Conservation (phyloP, 2,329 filamentous ascomycete genomes). For the Shiraia sp. region DNA sequence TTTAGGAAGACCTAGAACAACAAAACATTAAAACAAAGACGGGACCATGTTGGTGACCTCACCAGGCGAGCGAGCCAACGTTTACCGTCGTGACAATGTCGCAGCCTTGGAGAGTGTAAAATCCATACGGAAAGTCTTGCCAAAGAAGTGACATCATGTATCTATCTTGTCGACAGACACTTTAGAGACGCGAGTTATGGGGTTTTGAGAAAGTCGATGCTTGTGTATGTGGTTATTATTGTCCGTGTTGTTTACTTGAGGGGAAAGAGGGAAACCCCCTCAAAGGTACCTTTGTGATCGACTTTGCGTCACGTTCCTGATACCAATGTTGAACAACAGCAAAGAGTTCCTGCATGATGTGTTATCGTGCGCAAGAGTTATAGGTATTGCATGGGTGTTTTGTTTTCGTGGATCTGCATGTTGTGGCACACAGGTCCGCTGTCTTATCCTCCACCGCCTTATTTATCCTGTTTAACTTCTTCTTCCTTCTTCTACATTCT, state of each 20-base stretch:
- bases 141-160: background rate
- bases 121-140: background rate
- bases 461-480: too few relatives aligned
- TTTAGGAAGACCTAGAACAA: constrained; percentile 29
- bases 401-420: background rate
- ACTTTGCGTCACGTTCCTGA: constrained; percentile 3
- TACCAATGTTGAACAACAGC: constrained; percentile 6
- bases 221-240: background rate
- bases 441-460: too few relatives aligned
- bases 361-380: constrained; percentile 1
- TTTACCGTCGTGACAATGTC: constrained; percentile 2
- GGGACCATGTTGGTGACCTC: constrained; percentile 2
- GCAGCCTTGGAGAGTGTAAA: constrained; percentile 1
- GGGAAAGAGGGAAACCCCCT: too few relatives aligned
- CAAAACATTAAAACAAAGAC: constrained; percentile 6
- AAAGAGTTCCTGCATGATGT: constrained; percentile 2
- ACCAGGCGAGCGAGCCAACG: background rate
- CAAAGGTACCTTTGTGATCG: background rate
- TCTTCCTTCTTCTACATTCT: too few relatives aligned
- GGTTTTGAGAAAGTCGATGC: background rate
- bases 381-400: too few relatives aligned
- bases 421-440: too few relatives aligned
- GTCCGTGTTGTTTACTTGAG: background rate
- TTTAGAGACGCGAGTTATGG: background rate
- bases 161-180: background rate